Evolutionary conservation across 805 yeast genomes (phyloP), one percentile per base, ranked within the genome.

Genomic region (Nakazawaea peltata): DNA sequence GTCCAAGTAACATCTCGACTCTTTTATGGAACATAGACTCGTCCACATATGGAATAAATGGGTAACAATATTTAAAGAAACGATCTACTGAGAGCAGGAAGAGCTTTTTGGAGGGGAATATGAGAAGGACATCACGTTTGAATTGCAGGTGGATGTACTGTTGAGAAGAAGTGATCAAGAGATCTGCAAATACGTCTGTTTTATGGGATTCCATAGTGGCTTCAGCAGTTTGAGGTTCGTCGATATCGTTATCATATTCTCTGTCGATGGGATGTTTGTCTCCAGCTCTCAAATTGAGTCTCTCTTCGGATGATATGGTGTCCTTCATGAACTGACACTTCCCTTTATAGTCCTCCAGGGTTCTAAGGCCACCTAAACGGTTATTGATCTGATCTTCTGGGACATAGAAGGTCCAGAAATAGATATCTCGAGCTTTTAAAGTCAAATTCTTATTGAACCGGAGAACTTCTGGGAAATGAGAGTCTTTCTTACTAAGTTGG

Each of bases 1-100:
- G 53, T 0, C 73, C 71, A 5, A 69, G 40, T 0, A 73, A 47
- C 18, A 47, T 46, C 11, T 50, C 52, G 5, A 67, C 38, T 15
- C 55, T 66, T 3, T 40, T 41, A 11, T 45, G 42, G 34, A 61
- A 63, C 23, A 53, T 32, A 2, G 40, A 41, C 39, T 63, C 57
- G 41, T 70, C 77, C 22, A 73, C 24, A 33, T 59, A 67, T 2
- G 78, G 77, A 45, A 61, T 46, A 28, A 67, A 62, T 4, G 74
- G 70, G 46, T 71, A 70, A 10, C 69, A 54, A 34, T 54, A 59
- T 5, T 40, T 49, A 47, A 73, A 73, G 43, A 53, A 73, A 13
- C 71, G 52, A 13, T 61, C 59, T 11, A 71, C 37, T 5, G 65
- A 54, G 30, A 63, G 46, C 75, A 77, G 69, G 3, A 70, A 45